A percentile compares a stretch with the other conserved stretches of the same genome.
phyloP scores from a whole-genome alignment of 2,329 filamentous ascomycete genomes.

The Fusarium chlamydosporum region DNA sequence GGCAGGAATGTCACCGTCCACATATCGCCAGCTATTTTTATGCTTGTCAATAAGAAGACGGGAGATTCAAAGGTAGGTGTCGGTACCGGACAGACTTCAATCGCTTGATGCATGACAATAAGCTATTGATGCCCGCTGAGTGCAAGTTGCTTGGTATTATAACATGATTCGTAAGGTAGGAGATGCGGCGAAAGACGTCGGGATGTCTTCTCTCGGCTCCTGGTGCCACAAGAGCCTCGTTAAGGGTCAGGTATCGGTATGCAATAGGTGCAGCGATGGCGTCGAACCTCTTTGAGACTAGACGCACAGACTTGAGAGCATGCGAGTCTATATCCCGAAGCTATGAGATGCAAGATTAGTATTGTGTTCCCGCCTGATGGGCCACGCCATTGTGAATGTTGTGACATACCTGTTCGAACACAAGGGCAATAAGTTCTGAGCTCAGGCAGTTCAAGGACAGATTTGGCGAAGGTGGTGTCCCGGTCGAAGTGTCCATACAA shows the following conservation, averaged over 20 bases:
- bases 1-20: conserved; percentile 49
- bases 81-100: conserved; percentile 60
- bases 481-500: conserved; percentile 45
- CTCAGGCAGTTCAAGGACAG: conserved; percentile 55
- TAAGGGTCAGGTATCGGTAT: conserved; percentile 59
- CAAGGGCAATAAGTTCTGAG: conserved; percentile 60
- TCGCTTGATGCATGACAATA: conserved; percentile 56
- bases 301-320: conserved; percentile 55
- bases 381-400: background rate
- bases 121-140: conserved; percentile 53
- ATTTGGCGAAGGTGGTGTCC: conserved; percentile 15
- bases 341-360: conserved; percentile 50
- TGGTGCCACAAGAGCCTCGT: conserved; percentile 55
- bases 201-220: conserved; percentile 55
- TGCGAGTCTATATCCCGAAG: conserved; percentile 56
- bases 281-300: conserved; percentile 58
- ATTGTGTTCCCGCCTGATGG: background rate
- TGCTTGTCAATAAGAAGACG: conserved; percentile 26
- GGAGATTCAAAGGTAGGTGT: background rate
- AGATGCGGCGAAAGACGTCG: conserved; percentile 55
- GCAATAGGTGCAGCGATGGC: conserved; percentile 60
- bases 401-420: conserved; percentile 58
- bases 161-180: conserved; percentile 59
- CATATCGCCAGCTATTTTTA: conserved; percentile 58
- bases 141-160: conserved; percentile 59